Base-by-base conservation (phyloP, 2,329 filamentous ascomycete species). In the Colletotrichum salicis region DNA sequence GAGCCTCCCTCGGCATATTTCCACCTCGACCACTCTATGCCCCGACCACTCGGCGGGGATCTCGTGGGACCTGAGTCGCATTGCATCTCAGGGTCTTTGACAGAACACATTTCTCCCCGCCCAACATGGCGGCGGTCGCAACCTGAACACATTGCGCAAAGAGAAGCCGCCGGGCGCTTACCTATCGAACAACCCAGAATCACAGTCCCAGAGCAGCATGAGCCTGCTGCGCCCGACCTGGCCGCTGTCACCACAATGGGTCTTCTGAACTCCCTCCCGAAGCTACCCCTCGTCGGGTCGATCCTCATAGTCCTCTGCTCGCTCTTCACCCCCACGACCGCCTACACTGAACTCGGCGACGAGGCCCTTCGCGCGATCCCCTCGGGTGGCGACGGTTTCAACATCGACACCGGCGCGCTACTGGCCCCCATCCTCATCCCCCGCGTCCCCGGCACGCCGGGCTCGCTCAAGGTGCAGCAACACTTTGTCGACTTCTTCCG, bases 401-500 rank as follows among this genome's bases (percentile, higher is more conserved):
- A 97, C 82, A 94, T 96, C 76, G 83, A 92, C 72, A 88, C 86
- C 41, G 94, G 95, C 75, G 85, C 89, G 4, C 87, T 99, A 22
- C 89, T 99, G 37, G 89, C 96, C 4, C 96, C 96, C 1, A 95
- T 99, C 77, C 86, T 99, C 65, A 91, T 93, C 62, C 92, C 96
- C 1, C 93, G 96, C 72, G 95, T 99, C 0, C 94, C 96, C 7
- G 96, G 95, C 19, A 97, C 95, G 1, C 86, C 91, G 1, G 95
- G 94, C 33, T 94, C 92, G 15, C 80, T 83, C 19, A 87, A 87
- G 64, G 94, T 93, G 3, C 92, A 96, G 76, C 87, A 90, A 55
- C 96, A 98, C 83, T 94, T 99, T 78, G 89, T 92, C 77, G 84
- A 92, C 79, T 98, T 96, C 87, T 97, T 98, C 83, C 82, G 83